Base-by-base conservation (phyloP, 2,329 filamentous ascomycete genomes). In the Neofusicoccum umdonicola region DNA sequence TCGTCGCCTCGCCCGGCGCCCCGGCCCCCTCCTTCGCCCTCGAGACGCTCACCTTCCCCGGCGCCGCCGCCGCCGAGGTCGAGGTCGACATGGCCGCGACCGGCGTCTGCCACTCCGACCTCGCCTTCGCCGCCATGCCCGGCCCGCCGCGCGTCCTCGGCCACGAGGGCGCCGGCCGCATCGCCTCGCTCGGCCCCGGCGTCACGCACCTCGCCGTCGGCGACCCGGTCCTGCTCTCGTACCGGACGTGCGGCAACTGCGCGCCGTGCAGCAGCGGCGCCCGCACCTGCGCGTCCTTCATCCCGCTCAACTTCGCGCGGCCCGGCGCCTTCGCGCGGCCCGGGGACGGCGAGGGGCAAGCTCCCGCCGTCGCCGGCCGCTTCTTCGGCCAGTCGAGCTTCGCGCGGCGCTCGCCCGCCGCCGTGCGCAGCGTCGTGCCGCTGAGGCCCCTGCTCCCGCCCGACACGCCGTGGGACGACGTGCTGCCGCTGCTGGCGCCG, bases 61-160 rank as follows among this genome's bases (percentile, higher is more conserved):
- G 71, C 12, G 69, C 73, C 4, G 66, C 70, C 37, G 72, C 79
- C 1, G 78, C 81, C 27, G 83, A 85, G 70, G 72, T 84, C 2
- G 73, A 84, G 1, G 77, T 85, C 5, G 80, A 83, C 52, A 81
- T 85, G 67, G 76, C 83, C 1, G 82, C 82, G 0, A 79, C 79
- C 0, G 83, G 83, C 0, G 79, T 85, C 62, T 85, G 83, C 50
- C 83, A 85, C 65, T 84, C 83, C 0, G 83, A 85, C 67, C 69
- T 83, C 15, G 71, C 81, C 44, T 80, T 82, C 65, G 82, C 79
- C 4, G 74, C 78, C 12, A 62, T 75, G 11, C 75, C 72, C 7
- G 73, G 45, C 13, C 45, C 45, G 22, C 17, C 22, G 0, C 68
- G 76, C 22, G 77, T 84, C 2, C 73, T 84, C n/a, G 83, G 83